Evolutionary conservation across 2,329 filamentous ascomycete species (phyloP), one percentile per base, ranked within the genome.

Genomic region (Volutella citrinella): DNA sequence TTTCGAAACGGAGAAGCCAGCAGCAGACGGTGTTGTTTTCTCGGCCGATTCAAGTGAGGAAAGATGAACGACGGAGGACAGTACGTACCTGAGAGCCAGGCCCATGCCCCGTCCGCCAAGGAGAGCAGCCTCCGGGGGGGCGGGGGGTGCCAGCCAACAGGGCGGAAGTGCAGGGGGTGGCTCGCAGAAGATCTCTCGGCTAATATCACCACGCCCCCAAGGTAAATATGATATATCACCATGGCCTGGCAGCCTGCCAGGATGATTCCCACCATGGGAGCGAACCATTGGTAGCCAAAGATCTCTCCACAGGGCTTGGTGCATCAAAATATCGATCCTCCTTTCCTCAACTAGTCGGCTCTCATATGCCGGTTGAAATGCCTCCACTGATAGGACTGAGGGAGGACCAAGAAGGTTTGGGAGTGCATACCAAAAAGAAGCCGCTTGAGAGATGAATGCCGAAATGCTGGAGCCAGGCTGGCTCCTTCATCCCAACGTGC

Each of bases 1-100:
- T 43, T 41, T 47, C 46, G 45, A 47, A 43, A 54, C 42, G 42
- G 38, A 38, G 22, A 29, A 32, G 36, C 32, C 32, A 19, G 33
- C 44, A 36, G 21, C 43, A 48, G 42, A 50, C 42, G 46, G 50
- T 48, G 40, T 52, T 54, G 51, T 54, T 54, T 51, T 51, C 51
- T 54, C 51, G 36, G 28, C 41, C 41, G 44, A 40, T 42, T 19
- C 19, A 36, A 32, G n/a, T 40, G 51, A 54, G 51, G 32, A 42
- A 54, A 54, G 50, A 54, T 40, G 32, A 28, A 15, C 38, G 32
- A 30, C 27, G 13, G 34, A 25, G 34, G 43, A 36, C 36, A 36
- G n/a, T n/a, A n/a, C n/a, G n/a, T n/a, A n/a, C n/a, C 43, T 16
- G 19, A 27, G 25, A 19, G 19, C 40, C 27, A 32, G 27, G 32